Evolutionary conservation across 495 filamentous ascomycete genomes (phyloP), one percentile per base, ranked within the genome.

Genomic region (Aspergillus nidulans): DNA sequence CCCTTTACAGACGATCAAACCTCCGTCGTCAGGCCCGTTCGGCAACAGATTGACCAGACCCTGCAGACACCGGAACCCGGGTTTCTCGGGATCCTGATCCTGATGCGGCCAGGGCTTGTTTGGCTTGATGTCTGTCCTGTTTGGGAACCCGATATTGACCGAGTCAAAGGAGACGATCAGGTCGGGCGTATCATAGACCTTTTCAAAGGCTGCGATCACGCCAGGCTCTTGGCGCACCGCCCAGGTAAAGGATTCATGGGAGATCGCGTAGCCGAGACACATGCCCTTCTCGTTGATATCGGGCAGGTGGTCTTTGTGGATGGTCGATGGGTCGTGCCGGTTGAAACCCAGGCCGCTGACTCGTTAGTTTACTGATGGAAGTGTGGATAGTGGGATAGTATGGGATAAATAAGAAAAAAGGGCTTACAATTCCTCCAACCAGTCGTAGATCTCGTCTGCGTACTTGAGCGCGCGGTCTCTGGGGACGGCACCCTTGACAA

Each of bases 151-250:
- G 51, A 77, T 61, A 52, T 77, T 77, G 49, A 71, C 56, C 1
- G 63, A 67, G 50, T 76, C 72, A 48, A 77, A 77, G 0, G 73
- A 76, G 10, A 75, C 72, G 45, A 76, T 69, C 19, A 77, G 45
- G 25, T 77, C 73, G 13, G 64, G 51, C 21, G 66, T 69, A 18
- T 66, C 60, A 24, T 68, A 70, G 53, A 77, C 62, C 56, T 70
- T 67, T 32, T 67, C 69, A 36, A 77, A 77, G 0, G 68, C 64
- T 1, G 56, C 53, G 20, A 75, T 44, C 4, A 76, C 70, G 1
- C 72, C 73, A 2, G 73, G 69, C 55, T 73, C 73, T 24, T 59
- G 56, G 5, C 73, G 66, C 21, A 73, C 50, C 0, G 60, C 61
- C 74, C 74, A 77, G 15, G 68, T 63, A 44, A 73, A 77, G 15